phyloP scores from a whole-genome alignment of 352 stramenopile genomes.

The Pythium folliculosum region DNA sequence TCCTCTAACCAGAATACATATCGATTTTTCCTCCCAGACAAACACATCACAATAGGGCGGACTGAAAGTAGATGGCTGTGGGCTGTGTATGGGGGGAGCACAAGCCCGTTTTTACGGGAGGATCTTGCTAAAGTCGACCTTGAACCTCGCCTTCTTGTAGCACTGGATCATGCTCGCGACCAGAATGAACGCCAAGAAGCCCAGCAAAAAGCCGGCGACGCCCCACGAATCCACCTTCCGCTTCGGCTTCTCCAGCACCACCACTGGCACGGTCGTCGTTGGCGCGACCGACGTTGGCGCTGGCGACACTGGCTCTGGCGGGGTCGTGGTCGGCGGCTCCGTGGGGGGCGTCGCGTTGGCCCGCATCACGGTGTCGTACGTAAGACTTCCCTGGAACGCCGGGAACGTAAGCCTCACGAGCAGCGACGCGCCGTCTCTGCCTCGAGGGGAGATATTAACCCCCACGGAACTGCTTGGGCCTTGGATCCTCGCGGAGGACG shows the following conservation, averaged over 20 bases:
- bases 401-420: conserved; percentile 11
- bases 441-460: too few relatives aligned
- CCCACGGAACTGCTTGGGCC: too few relatives aligned
- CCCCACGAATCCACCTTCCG: conserved; percentile 13
- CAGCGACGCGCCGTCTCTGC: neutral
- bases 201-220: conserved; percentile 6
- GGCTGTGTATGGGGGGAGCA: too few relatives aligned
- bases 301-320: neutral
- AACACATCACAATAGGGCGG: too few relatives aligned
- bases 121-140: conserved; percentile 22
- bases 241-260: neutral
- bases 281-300: neutral
- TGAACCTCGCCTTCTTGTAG: conserved; percentile 12
- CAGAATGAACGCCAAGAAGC: conserved; percentile 1
- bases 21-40: too few relatives aligned
- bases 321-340: neutral
- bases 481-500: neutral
- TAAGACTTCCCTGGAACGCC: neutral
- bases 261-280: too few relatives aligned
- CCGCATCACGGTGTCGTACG: conserved; percentile 11
- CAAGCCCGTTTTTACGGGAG: conserved; percentile 6
- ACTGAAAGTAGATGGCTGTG: too few relatives aligned
- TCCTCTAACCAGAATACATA: too few relatives aligned
- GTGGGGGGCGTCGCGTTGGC: neutral
- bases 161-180: conserved; percentile 18